Base-by-base conservation (phyloP, 352 stramenopile genomes). In the Globisporangium emineosum region DNA sequence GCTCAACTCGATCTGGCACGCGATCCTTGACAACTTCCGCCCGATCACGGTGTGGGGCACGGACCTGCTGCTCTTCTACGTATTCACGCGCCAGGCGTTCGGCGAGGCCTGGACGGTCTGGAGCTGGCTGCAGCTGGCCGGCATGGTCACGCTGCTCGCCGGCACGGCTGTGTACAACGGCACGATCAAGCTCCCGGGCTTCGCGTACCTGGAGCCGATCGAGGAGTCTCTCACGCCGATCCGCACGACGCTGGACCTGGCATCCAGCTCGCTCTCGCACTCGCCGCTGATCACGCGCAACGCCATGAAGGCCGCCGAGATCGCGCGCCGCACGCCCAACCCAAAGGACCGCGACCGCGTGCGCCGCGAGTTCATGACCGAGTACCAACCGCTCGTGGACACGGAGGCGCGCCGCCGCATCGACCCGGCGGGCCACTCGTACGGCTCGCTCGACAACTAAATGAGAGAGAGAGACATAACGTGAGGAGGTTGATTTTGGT, bases 111-210 rank as follows among this genome's bases (percentile, higher is more conserved):
- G 96, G 96, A 98, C 93, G 2, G 73, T 89, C 40, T 98, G 86
- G 79, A 97, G 84, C 69, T 99, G 88, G 80, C 65, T 99, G 45
- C 96, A 99, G 70, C 77, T 99, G 33, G 75, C 60, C 2, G 97
- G 95, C 32, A 98, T 99, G 93, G 37, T 89, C 51, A 89, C 97
- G 8, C 70, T 99, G 32, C 79, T 98, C 13, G 75, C 93, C n/a
- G 95, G 96, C 58, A 99, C 97, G 10, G 96, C 95, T 3, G 89
- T 99, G 30, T 99, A 99, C 84, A 99, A 99, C 76, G 96, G 84
- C 40, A 93, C 85, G 23, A 66, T 93, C 55, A 83, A 86, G 68
- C 58, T 95, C 19, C 87, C 84, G 0, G 83, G 85, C 19, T 91
- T 93, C 54, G 79, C 79, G 40, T 95, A 95, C 68, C 57, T 92